Evolutionary conservation across 768 basidiomycete genomes (phyloP), one percentile per base, ranked within the genome.

Genomic region (Xerocomus spinulosus): DNA sequence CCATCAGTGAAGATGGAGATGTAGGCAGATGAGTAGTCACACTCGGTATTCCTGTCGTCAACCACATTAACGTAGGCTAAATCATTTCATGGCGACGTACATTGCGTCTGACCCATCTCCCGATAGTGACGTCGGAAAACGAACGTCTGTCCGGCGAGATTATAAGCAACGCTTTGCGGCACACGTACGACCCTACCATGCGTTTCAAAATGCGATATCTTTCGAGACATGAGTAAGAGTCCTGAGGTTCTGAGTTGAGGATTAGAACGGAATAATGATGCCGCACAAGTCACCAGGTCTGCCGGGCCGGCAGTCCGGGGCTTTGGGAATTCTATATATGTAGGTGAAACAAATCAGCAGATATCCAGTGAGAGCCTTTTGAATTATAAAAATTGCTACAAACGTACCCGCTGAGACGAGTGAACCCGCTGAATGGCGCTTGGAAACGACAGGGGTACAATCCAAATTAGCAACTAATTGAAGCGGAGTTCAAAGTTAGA

Each of bases 31-130:
- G 91, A 93, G 69, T 96, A 96, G 70, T 96, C 94, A 69, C 92
- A 95, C 47, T 91, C 90, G 26, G 87, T 87, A 68, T 96, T 95
- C 92, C 88, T 91, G n/a, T n/a, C n/a, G 51, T 24, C 20, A 32
- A 48, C n/a, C 42, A 17, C 23, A 26, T 24, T 34, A 30, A 21
- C 6, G 44, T 18, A 24, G 34, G 12, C 13, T 15, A 24, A 15
- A 23, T 9, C 20, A 9, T 25, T n/a, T 20, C 14, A 14, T 13
- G 48, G 20, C 9, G 20, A 60, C 74, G 56, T 61, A 87, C 90
- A 94, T 95, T 8, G 92, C 92, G 73, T 96, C 92, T 25, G 91
- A 86, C 6, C 93, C 92, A 74, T 94, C 92, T 23, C 92, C 92
- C 8, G 87, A 83, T 36, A 94, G 68, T 18, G 89, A 92, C 9